These are phyloP conservation scores for Globisporangium polare DNA, from an alignment of 352 stramenopile species.

Conservation along the genomic window DNA sequence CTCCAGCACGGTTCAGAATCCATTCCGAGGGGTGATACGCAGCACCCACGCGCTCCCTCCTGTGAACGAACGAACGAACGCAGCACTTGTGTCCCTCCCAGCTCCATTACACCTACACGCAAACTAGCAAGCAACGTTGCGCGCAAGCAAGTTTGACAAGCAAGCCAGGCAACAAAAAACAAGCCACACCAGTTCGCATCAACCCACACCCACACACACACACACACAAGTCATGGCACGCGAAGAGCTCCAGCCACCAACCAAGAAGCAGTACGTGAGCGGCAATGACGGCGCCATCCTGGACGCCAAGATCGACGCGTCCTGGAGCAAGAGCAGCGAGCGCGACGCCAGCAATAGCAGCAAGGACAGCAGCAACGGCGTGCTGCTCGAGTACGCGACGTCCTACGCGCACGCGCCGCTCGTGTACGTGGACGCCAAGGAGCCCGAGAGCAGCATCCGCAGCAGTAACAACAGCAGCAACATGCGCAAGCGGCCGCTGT, in stretches of 20 bases:
- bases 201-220: not conserved
- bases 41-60: not conserved
- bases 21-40: conserved; percentile 14
- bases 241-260: conserved; percentile 4
- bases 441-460: conserved; percentile 21
- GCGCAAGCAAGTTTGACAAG: not conserved
- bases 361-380: not conserved
- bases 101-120: not conserved
- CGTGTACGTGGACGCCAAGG: conserved; percentile 18
- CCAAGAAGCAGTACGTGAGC: conserved; percentile 13
- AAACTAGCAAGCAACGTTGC: not conserved
- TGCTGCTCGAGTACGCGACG: conserved; percentile 6
- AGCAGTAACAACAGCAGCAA: conserved; percentile 26
- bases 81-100: not conserved
- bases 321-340: conserved; percentile 6
- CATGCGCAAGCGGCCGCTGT: conserved; percentile 32
- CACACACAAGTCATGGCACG: conserved; percentile 5
- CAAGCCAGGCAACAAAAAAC: not conserved
- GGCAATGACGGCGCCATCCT: not conserved
- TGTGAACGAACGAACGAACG: conserved; percentile 11
- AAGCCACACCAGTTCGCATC: too few species aligned
- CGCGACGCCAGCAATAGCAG: not conserved
- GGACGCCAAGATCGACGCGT: conserved; percentile 3
- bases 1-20: conserved; percentile 14
- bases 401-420: conserved; percentile 16